A percentile compares a stretch with the other conserved stretches of the same genome.
phyloP scores from a whole-genome alignment of 805 yeast species.

The Hanseniaspora lachancei region DNA sequence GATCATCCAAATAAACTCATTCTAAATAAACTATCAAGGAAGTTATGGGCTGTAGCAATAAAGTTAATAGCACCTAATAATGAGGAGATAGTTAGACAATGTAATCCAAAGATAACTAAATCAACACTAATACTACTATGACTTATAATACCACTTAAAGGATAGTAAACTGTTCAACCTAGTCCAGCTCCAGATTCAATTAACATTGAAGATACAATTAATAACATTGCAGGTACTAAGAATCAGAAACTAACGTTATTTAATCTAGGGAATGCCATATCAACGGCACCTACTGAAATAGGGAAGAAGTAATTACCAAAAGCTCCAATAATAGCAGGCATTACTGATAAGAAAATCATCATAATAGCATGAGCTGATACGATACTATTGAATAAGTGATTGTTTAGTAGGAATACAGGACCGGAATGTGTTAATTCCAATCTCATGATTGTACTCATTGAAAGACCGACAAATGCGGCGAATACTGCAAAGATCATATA shows the following conservation, averaged over 20 bases:
- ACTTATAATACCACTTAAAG: conserved; percentile 14
- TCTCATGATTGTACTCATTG: conserved; percentile 21
- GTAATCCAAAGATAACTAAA: conserved; percentile 13
- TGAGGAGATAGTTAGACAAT: conserved; percentile 9
- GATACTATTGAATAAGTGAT: conserved; percentile 21
- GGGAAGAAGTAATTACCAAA: conserved; percentile 19
- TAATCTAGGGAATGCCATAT: conserved; percentile 19
- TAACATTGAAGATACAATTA: conserved; percentile 16
- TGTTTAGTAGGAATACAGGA: conserved; percentile 18
- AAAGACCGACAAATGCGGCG: conserved; percentile 21
- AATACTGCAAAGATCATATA: conserved; percentile 21
- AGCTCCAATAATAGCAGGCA: conserved; percentile 19
- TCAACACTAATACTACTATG: conserved; percentile 14
- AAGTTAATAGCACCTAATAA: conserved; percentile 15
- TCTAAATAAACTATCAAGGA: conserved; percentile 13
- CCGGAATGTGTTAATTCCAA: conserved; percentile 22
- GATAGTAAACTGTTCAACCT: conserved; percentile 15
- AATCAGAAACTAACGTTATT: conserved; percentile 19
- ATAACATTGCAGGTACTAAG: conserved; percentile 18
- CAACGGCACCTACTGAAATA: conserved; percentile 19
- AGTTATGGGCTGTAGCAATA: conserved; percentile 15
- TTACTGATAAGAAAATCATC: conserved; percentile 22
- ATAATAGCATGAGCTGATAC: conserved; percentile 21
- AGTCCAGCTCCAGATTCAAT: conserved; percentile 17
- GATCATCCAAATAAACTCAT: conserved; percentile 14